Base-by-base conservation (phyloP, 192 early-diverging fungal species). In the Coemansia sp. region DNA sequence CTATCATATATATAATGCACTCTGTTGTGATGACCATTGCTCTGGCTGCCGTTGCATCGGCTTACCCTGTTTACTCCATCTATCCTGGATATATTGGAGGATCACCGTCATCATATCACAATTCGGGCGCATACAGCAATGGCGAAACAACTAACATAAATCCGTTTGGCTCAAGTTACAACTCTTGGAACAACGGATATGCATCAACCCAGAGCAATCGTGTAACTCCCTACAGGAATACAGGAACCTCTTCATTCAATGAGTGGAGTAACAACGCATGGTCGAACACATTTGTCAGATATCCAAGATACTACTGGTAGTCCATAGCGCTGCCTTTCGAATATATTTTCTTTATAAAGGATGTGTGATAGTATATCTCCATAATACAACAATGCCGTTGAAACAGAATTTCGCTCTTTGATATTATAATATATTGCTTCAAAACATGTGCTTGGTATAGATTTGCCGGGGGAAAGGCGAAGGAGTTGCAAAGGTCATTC, bases 201-300 rank as follows among this genome's bases (percentile, higher is more conserved):
- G 44, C 45, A 9, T 65, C 72, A 9, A 53, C 55, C 2, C 66
- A 68, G 37, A 40, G 36, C 50, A 65, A 42, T 57, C 52, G 61
- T 25, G 38, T 44, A 4, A 52, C 66, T 4, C 72, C 62, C 5
- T 68, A 61, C 27, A 59, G 62, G 23, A 52, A 47, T 37, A 19
- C 57, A 17, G 72, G 61, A 41, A 64, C 57, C 40, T 64, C 61
- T 0, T 68, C 57, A 8, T 68, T 50, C 20, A 68, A 57, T 44
- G 65, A 68, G 54, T 74, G 72, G 66, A 68, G 36, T 48, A 74
- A 59, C 45, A 74, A 64, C n/a, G 72, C 66, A 0, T 74, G 58
- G 48, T 74, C 66, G 8, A 68, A 68, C 55, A 56, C 20, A 33
- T 59, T 68, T 27, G 40, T 25, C 22, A 29, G 53, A 15, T 68